A percentile compares a stretch with the other conserved stretches of the same genome.
Evolutionary conservation across 805 yeast genomes (phyloP).

Genomic region (Candida anglica): DNA sequence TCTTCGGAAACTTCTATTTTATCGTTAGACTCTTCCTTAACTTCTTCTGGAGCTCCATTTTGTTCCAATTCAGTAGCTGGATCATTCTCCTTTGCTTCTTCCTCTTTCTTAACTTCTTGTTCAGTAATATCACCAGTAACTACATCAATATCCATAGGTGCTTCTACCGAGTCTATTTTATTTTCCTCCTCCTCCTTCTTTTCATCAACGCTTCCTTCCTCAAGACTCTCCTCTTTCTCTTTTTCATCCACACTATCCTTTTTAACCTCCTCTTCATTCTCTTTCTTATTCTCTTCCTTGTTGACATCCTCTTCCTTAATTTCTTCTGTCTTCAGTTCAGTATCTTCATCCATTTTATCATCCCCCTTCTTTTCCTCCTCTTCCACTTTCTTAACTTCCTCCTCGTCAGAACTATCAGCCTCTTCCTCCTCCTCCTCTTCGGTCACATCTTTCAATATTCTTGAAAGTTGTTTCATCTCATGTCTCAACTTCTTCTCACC

Average conservation of each 20-base stretch:
- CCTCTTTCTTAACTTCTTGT: not conserved
- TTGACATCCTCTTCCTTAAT: not conserved
- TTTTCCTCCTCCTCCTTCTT: not conserved
- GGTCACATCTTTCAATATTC: conserved; percentile 10
- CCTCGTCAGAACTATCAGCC: conserved; percentile 4
- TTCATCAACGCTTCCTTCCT: conserved; percentile 2
- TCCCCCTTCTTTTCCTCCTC: conserved; percentile 4
- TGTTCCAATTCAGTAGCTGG: not conserved
- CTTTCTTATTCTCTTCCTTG: not conserved
- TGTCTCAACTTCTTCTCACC: conserved; percentile 55
- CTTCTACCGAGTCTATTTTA: not conserved
- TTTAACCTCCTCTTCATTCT: conserved; percentile 1
- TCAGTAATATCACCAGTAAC: not conserved
- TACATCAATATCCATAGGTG: not conserved
- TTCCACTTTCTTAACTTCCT: conserved; percentile 4
- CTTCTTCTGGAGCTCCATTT: not conserved
- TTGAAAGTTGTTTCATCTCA: conserved; percentile 27
- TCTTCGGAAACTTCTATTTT: not conserved
- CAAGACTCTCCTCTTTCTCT: not conserved
- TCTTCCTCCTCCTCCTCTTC: conserved; percentile 9
- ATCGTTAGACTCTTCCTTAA: not conserved
- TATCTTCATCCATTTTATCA: not conserved
- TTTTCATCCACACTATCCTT: no score
- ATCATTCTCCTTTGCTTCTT: not conserved
- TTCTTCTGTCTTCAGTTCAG: not conserved